Conservation (phyloP, 2,329 filamentous ascomycete genomes). For the Shiraia bambusicola region DNA sequence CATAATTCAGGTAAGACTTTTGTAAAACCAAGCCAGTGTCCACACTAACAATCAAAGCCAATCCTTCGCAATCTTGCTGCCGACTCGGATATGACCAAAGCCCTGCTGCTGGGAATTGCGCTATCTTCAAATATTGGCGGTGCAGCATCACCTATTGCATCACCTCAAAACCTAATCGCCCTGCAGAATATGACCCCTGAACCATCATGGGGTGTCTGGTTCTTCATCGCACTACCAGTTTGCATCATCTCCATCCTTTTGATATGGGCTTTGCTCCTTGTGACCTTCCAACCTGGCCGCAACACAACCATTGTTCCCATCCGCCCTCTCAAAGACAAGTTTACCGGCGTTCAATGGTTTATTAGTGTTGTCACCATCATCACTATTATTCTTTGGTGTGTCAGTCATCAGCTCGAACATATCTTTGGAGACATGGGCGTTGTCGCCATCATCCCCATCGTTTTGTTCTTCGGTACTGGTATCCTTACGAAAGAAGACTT, state of each 20-base stretch:
- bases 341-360: slow-evolving; percentile 89
- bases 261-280: slow-evolving; percentile 84
- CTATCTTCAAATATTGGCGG: slow-evolving; percentile 94
- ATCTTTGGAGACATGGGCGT: slow-evolving; percentile 98
- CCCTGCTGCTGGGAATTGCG: slow-evolving; percentile 91
- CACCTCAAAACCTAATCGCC: slow-evolving; percentile 95
- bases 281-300: slow-evolving; percentile 80
- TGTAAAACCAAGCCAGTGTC: rapidly evolving
- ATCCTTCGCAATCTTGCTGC: slow-evolving; percentile 90
- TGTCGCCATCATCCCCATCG: slow-evolving; percentile 91
- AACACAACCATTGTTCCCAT: slow-evolving; percentile 91
- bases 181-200: slow-evolving; percentile 91
- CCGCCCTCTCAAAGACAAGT: slow-evolving; percentile 82
- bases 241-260: slow-evolving; percentile 83
- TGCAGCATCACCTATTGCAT: slow-evolving; percentile 94
- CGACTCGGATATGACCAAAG: slow-evolving; percentile 91
- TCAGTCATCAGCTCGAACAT: slow-evolving; percentile 81
- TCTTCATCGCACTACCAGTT: slow-evolving; percentile 92
- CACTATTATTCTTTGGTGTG: slow-evolving; percentile 91
- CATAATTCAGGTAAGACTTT: slow-evolving; percentile 75
- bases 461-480: slow-evolving; percentile 93
- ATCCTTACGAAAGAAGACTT: slow-evolving; percentile 98
- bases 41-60: slow-evolving; percentile 58
- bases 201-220: slow-evolving; percentile 94
- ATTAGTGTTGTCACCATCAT: slow-evolving; percentile 78